Percentiles rank a stretch among this genome's conserved stretches.
phyloP scores from a whole-genome alignment of 208 protist genomes.

The Polymyxa betae region DNA sequence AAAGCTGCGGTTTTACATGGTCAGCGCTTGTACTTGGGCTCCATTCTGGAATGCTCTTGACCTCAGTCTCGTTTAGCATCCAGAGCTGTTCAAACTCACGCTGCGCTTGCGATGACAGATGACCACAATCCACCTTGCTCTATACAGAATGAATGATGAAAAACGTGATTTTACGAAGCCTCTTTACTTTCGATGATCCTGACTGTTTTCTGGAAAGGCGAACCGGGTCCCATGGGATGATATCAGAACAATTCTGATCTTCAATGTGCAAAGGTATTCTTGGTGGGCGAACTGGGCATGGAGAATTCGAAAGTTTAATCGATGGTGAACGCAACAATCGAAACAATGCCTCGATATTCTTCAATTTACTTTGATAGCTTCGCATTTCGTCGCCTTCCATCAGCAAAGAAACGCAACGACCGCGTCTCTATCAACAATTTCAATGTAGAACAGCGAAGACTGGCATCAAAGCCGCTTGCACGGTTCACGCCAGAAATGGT shows the following conservation, averaged over 20 bases:
- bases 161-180: no score
- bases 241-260: neutral
- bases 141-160: no score
- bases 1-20: no score
- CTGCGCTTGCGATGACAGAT: no score
- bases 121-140: no score
- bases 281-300: neutral
- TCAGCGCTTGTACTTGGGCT: no score
- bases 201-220: neutral
- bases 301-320: neutral
- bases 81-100: no score
- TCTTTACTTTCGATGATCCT: no score
- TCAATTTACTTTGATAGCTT: slow-evolving; percentile 18
- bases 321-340: neutral
- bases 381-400: slow-evolving; percentile 28
- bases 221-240: neutral
- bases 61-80: no score
- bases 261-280: neutral
- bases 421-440: neutral
- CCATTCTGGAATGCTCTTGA: no score
- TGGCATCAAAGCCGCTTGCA: neutral
- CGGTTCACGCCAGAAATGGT: neutral
- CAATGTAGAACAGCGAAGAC: no score
- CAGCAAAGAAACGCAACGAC: slow-evolving; percentile 15
- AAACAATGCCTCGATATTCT: neutral